Percentiles rank a stretch among this genome's conserved stretches.
Conservation (phyloP, 768 basidiomycete genomes). For the Russula ochroleuca region DNA sequence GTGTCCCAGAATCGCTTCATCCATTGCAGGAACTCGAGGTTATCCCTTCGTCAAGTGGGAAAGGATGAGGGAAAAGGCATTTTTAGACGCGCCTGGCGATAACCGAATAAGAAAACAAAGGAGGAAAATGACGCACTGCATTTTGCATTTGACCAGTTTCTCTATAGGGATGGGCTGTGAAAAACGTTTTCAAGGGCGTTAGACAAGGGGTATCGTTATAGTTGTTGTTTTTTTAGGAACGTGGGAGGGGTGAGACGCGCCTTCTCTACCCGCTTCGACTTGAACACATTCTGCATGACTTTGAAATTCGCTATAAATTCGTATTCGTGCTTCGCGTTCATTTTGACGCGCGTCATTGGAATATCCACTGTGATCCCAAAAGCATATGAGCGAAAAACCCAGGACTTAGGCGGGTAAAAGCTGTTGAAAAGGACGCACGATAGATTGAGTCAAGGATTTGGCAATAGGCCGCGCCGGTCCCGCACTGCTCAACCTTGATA, state of each 20-base stretch:
- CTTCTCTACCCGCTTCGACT: slow-evolving; percentile 91
- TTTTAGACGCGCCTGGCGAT: slow-evolving; percentile 6
- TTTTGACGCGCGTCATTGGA: slow-evolving; percentile 90
- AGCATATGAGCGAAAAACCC: neutral
- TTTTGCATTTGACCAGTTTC: slow-evolving; percentile 93
- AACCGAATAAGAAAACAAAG: slow-evolving; percentile 5
- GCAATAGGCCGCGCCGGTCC: slow-evolving; percentile 88
- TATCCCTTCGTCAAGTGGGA: slow-evolving; percentile 55
- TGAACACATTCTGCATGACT: slow-evolving; percentile 90
- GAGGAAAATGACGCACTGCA: slow-evolving; percentile 68
- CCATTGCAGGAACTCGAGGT: slow-evolving; percentile 98
- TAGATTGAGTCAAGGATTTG: slow-evolving; percentile 95
- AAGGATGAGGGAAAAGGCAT: neutral
- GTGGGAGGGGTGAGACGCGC: slow-evolving; percentile 37
- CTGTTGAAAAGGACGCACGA: slow-evolving; percentile 45
- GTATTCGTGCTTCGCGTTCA: slow-evolving; percentile 94
- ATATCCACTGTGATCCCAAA: slow-evolving; percentile 63
- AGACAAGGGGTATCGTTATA: neutral
- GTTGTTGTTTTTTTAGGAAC: no score
- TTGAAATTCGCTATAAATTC: slow-evolving; percentile 96
- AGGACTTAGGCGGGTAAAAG: neutral
- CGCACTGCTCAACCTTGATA: slow-evolving; percentile 90
- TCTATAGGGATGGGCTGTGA: slow-evolving; percentile 91
- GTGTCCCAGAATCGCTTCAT: slow-evolving; percentile 93
- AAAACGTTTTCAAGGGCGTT: neutral